phyloP scores from a whole-genome alignment of 2,329 filamentous ascomycete species.

The Hypoxylon sp. region DNA sequence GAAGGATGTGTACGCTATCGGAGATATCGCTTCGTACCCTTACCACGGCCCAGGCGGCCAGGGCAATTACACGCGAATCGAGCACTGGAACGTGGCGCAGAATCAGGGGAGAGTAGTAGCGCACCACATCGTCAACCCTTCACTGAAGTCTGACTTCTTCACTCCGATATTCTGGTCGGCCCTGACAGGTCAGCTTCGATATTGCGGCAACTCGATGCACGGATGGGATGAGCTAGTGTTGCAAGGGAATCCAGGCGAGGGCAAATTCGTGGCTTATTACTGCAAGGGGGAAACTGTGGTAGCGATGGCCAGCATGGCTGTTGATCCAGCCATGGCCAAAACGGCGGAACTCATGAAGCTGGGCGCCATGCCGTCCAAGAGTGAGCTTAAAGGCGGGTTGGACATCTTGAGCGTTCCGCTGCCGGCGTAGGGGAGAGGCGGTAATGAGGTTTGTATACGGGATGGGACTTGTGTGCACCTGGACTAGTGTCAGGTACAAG shows the following conservation, averaged over 20 bases:
- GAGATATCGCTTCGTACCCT: constrained; percentile 94
- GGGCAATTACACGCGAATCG: constrained; percentile 81
- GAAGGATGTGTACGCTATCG: constrained; percentile 89
- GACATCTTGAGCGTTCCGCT: constrained; percentile 59
- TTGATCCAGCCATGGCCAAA: constrained; percentile 88
- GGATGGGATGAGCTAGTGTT: constrained; percentile 91
- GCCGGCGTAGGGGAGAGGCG: constrained; percentile 35
- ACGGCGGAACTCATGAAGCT: constrained; percentile 85
- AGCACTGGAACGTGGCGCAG: constrained; percentile 99
- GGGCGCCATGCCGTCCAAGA: constrained; percentile 86
- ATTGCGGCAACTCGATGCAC: constrained; percentile 86
- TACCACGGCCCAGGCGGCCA: constrained; percentile 90
- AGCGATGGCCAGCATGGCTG: constrained; percentile 90
- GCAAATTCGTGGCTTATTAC: constrained; percentile 91
- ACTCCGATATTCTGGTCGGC: constrained; percentile 98
- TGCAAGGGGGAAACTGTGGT: constrained; percentile 87
- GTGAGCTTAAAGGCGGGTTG: constrained; percentile 74
- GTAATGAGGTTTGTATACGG: background rate
- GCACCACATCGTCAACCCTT: constrained; percentile 77
- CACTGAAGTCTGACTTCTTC: constrained; percentile 75
- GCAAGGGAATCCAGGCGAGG: constrained; percentile 79
- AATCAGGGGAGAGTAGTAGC: constrained; percentile 88
- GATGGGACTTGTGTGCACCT: constrained; percentile 17
- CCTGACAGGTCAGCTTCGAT: constrained; percentile 87
- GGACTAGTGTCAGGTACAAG: constrained; percentile 17